Percentiles rank a stretch among this genome's conserved stretches.
phyloP scores from a whole-genome alignment of 768 basidiomycete species.

The Psilocybe cubensis region DNA sequence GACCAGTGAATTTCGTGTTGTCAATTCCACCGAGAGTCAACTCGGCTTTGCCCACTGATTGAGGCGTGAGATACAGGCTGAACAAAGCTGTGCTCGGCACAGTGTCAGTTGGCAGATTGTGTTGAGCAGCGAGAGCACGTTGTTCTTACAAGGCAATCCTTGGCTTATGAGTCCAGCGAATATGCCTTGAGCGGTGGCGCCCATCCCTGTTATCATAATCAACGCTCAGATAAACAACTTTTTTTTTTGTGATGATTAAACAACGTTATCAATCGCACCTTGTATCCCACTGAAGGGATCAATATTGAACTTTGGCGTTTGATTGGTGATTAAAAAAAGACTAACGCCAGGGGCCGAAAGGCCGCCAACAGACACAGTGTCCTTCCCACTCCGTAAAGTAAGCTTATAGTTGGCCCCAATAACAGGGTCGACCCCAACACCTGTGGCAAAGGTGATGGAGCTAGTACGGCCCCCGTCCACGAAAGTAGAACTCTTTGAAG shows the following conservation, averaged over 20 bases:
- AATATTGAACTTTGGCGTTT: slow-evolving; percentile 53
- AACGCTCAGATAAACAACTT: background rate
- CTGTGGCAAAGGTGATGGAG: slow-evolving; percentile 57
- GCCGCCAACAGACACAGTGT: slow-evolving; percentile 54
- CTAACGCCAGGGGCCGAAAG: slow-evolving; percentile 38
- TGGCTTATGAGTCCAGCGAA: slow-evolving; percentile 49
- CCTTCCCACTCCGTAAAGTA: slow-evolving; percentile 45
- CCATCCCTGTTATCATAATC: slow-evolving; percentile 42
- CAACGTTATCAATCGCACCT: slow-evolving; percentile 31
- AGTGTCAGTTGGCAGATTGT: background rate
- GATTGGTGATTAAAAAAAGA: slow-evolving; percentile 55
- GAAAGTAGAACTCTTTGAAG: slow-evolving; percentile 53
- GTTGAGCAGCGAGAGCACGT: background rate
- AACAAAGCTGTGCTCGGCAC: slow-evolving; percentile 43
- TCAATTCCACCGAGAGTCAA: slow-evolving; percentile 58
- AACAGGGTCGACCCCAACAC: slow-evolving; percentile 59
- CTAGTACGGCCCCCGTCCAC: slow-evolving; percentile 42
- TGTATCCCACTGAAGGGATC: slow-evolving; percentile 63
- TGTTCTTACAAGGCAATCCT: slow-evolving; percentile 50
- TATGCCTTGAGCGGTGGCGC: slow-evolving; percentile 51
- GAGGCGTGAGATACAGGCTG: slow-evolving; percentile 53
- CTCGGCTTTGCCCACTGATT: slow-evolving; percentile 51
- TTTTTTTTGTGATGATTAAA: background rate
- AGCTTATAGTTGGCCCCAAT: slow-evolving; percentile 49
- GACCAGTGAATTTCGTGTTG: slow-evolving; percentile 52